Percentiles rank a stretch among this genome's conserved stretches.
Conservation (phyloP, 2,329 filamentous ascomycete species). For the Botrytis elliptica region DNA sequence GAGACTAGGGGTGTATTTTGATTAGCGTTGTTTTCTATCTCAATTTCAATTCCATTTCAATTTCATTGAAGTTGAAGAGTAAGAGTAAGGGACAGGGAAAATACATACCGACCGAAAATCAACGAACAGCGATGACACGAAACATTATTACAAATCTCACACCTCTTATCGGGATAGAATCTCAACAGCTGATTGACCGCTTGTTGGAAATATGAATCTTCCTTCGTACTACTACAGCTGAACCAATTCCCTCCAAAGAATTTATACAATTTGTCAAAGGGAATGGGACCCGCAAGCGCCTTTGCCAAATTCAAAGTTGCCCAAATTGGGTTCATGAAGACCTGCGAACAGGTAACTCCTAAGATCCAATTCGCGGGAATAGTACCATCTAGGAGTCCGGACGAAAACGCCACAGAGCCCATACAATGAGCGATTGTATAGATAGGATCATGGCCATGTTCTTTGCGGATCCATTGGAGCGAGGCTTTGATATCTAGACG, state of each 20-base stretch:
- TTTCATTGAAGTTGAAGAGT: not conserved
- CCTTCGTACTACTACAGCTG: constrained; percentile 48
- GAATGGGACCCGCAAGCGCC: constrained; percentile 47
- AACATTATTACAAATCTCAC: constrained; percentile 60
- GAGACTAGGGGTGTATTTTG: constrained; percentile 33
- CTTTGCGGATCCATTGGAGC: constrained; percentile 51
- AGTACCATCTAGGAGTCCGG: constrained; percentile 60
- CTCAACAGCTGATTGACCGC: constrained; percentile 56
- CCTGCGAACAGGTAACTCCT: constrained; percentile 59
- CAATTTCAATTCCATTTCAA: not conserved
- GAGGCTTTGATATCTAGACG: constrained; percentile 59
- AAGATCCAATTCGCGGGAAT: constrained; percentile 57
- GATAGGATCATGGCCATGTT: constrained; percentile 42
- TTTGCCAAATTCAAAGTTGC: constrained; percentile 56
- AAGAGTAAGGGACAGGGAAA: not conserved
- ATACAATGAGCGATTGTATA: constrained; percentile 64
- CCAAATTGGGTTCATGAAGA: constrained; percentile 64
- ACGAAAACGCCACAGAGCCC: constrained; percentile 58
- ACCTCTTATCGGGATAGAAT: constrained; percentile 53
- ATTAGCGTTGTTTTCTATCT: not conserved
- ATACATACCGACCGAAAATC: constrained; percentile 55
- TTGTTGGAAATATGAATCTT: constrained; percentile 51
- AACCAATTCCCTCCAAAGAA: constrained; percentile 54
- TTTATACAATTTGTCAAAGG: constrained; percentile 51
- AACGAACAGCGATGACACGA: constrained; percentile 60